These are phyloP conservation scores for Strobilomyces dryophilus DNA, from an alignment of 768 basidiomycete genomes.

Conservation along the genomic window DNA sequence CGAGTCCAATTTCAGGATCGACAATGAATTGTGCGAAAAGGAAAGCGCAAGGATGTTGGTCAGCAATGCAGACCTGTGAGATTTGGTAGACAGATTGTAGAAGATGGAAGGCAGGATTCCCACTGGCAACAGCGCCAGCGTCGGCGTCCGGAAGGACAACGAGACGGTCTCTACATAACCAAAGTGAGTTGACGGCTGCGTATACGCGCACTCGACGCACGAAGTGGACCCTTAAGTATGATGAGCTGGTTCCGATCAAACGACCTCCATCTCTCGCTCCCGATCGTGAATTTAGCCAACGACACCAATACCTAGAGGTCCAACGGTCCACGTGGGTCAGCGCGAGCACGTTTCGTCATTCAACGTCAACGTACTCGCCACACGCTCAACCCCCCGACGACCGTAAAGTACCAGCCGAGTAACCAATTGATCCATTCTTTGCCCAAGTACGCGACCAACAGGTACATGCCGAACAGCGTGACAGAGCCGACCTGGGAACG, in stretches of 20 bases:
- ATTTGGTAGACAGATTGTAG: slow-evolving; percentile 46
- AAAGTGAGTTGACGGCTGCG: slow-evolving; percentile 4
- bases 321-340: neutral
- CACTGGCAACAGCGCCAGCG: slow-evolving; percentile 52
- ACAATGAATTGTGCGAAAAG: slow-evolving; percentile 76
- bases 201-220: slow-evolving; percentile 31
- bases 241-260: slow-evolving; percentile 46
- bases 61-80: slow-evolving; percentile 61
- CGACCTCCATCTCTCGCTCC: slow-evolving; percentile 51
- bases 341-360: neutral
- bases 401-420: slow-evolving; percentile 69
- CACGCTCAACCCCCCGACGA: slow-evolving; percentile 61
- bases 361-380: slow-evolving; percentile 47
- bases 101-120: slow-evolving; percentile 61
- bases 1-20: slow-evolving; percentile 80
- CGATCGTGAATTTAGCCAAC: slow-evolving; percentile 45
- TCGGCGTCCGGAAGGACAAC: slow-evolving; percentile 55
- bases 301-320: slow-evolving; percentile 45
- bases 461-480: slow-evolving; percentile 63
- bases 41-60: slow-evolving; percentile 75
- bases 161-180: slow-evolving; percentile 32
- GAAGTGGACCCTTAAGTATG: slow-evolving; percentile 42
- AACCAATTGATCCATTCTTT: slow-evolving; percentile 81
- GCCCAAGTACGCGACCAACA: slow-evolving; percentile 70
- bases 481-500: slow-evolving; percentile 59